Evolutionary conservation across 306 rosid species (phyloP).

Genomic region (Spatholobus suberectus): DNA sequence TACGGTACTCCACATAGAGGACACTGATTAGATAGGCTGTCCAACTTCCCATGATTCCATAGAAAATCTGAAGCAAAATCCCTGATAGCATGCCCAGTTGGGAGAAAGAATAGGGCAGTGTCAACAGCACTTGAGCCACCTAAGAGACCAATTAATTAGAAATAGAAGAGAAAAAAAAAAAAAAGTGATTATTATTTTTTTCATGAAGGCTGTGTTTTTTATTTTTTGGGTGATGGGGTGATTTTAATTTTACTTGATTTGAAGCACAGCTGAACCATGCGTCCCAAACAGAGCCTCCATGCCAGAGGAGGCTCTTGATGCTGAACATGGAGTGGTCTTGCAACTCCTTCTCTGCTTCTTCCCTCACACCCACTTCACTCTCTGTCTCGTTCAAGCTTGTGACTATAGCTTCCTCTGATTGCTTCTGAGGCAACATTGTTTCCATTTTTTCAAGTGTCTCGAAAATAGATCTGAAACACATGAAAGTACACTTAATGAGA

Average conservation of each 20-base stretch:
- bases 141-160: conserved; percentile 17
- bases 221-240: neutral
- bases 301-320: conserved; percentile 85
- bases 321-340: conserved; percentile 56
- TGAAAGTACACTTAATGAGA: conserved; percentile 57
- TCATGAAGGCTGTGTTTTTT: no score
- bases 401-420: conserved; percentile 94
- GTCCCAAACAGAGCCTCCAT: conserved; percentile 98
- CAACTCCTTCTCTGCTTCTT: conserved; percentile 42
- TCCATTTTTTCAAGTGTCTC: conserved; percentile 27
- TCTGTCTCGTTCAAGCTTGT: conserved; percentile 66
- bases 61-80: conserved; percentile 76
- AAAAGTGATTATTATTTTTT: neutral
- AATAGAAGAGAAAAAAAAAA: neutral
- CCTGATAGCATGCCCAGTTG: conserved; percentile 95
- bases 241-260: conserved; percentile 70
- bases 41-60: conserved; percentile 95
- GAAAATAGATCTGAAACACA: conserved; percentile 70
- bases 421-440: conserved; percentile 86
- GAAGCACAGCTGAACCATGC: conserved; percentile 99
- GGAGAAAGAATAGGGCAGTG: conserved; percentile 98
- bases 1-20: conserved; percentile 80
- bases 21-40: conserved; percentile 96
- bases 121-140: conserved; percentile 97
- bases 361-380: conserved; percentile 47